These are phyloP conservation scores for Mrakia blollopis DNA, from an alignment of 768 basidiomycete genomes.

Conservation along the genomic window DNA sequence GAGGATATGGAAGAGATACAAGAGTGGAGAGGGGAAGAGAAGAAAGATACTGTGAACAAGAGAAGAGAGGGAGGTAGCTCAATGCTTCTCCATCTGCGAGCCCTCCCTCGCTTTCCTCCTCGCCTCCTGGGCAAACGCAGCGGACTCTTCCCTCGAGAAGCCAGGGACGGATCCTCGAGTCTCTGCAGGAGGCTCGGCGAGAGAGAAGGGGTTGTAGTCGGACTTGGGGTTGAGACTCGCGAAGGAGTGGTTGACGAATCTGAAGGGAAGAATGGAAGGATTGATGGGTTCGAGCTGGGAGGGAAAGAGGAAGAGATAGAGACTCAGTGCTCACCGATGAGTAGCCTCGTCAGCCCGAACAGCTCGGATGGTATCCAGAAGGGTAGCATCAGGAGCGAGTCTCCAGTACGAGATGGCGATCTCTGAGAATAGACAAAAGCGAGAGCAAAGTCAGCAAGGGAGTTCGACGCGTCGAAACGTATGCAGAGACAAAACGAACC, in stretches of 20 bases:
- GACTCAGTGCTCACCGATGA: constrained; percentile 61
- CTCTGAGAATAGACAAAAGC: not conserved
- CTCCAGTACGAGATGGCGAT: constrained; percentile 36
- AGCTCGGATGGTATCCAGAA: constrained; percentile 84
- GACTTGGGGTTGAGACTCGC: constrained; percentile 64
- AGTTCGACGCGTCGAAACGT: not conserved
- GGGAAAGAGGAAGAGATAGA: too few species aligned
- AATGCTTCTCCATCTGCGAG: not conserved
- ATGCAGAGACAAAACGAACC: not conserved
- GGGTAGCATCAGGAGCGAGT: constrained; percentile 37
- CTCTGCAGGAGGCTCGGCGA: constrained; percentile 16
- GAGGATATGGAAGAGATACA: not conserved
- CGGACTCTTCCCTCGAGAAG: constrained; percentile 45
- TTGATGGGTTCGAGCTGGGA: too few species aligned
- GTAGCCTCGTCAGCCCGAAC: constrained; percentile 90
- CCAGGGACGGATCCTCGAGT: constrained; percentile 23
- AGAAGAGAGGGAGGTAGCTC: not conserved
- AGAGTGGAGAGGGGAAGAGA: not conserved
- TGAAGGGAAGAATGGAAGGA: too few species aligned
- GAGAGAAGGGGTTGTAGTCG: constrained; percentile 79
- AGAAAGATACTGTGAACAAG: not conserved
- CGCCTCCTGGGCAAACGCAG: constrained; percentile 41
- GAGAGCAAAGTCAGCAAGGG: not conserved
- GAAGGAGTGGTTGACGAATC: constrained; percentile 73
- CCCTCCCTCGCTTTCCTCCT: constrained; percentile 10